A percentile compares a stretch with the other conserved stretches of the same genome.
Conservation (phyloP, 345 rosid species). For the Clausena lansium region DNA sequence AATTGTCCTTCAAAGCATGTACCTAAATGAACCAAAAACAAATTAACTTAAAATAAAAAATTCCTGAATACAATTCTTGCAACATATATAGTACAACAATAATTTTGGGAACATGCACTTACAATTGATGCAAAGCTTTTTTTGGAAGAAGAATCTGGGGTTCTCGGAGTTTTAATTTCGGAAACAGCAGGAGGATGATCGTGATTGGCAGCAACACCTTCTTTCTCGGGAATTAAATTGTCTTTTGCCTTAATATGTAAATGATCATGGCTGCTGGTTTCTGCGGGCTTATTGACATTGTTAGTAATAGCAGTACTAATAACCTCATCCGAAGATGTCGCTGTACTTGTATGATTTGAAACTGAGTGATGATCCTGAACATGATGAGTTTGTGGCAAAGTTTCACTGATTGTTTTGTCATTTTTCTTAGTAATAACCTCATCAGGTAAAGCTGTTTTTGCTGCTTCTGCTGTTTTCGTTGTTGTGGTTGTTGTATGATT, state of each 20-base stretch:
- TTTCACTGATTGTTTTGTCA: constrained; percentile 16
- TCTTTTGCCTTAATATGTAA: constrained; percentile 12
- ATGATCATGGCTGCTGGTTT: neutral
- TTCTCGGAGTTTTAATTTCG: neutral
- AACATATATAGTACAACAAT: too few species aligned
- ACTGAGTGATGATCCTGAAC: neutral
- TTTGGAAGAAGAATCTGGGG: constrained; percentile 37
- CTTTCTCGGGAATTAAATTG: constrained; percentile 17
- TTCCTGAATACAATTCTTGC: too few species aligned
- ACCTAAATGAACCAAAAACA: constrained; percentile 28
- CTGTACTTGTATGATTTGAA: neutral
- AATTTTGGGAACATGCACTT: constrained; percentile 21
- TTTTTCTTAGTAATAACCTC: constrained; percentile 10
- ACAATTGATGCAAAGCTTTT: constrained; percentile 62
- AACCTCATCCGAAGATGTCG: neutral
- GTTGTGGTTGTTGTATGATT: neutral
- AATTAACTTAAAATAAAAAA: neutral
- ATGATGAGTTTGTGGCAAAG: neutral
- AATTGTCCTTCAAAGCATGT: constrained; percentile 34
- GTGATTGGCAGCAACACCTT: constrained; percentile 12
- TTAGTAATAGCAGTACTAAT: neutral
- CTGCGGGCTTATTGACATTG: neutral
- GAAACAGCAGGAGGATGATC: neutral
- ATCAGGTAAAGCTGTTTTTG: neutral
- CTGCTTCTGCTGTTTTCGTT: neutral